phyloP scores from a whole-genome alignment of 2,329 filamentous ascomycete species.

The Fusarium kyushuense region DNA sequence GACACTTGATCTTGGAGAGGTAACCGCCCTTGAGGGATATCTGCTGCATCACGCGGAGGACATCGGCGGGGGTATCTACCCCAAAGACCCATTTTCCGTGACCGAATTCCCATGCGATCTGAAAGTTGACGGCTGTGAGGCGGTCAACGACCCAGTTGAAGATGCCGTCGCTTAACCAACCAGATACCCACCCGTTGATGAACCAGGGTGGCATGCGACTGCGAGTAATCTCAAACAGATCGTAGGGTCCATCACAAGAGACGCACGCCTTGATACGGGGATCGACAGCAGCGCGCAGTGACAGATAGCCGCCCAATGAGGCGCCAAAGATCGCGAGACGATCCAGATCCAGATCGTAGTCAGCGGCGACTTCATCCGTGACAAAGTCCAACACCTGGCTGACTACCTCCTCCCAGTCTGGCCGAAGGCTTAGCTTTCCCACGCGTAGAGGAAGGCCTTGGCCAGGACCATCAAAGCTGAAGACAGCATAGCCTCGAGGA shows the following conservation, averaged over 20 bases:
- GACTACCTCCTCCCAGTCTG: conserved; percentile 55
- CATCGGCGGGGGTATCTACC: conserved; percentile 42
- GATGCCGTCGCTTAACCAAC: conserved; percentile 44
- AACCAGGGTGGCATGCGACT: conserved; percentile 45
- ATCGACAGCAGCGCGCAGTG: conserved; percentile 58
- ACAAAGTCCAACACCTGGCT: conserved; percentile 51
- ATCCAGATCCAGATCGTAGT: conserved; percentile 52
- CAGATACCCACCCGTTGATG: conserved; percentile 33
- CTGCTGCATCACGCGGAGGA: conserved; percentile 43
- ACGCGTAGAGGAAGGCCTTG: conserved; percentile 55
- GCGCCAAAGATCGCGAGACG: conserved; percentile 55
- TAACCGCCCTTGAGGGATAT: conserved; percentile 37
- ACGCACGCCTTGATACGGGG: conserved; percentile 59
- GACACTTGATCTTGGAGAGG: conserved; percentile 44
- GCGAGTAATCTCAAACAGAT: conserved; percentile 45
- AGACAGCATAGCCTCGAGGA: conserved; percentile 56
- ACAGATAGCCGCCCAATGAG: conserved; percentile 60
- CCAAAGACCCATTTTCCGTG: conserved; percentile 45
- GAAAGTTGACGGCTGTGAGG: conserved; percentile 42
- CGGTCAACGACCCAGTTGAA: conserved; percentile 45
- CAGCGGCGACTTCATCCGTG: conserved; percentile 25
- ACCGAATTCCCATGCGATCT: conserved; percentile 49
- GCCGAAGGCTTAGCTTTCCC: conserved; percentile 48
- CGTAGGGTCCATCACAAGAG: conserved; percentile 47
- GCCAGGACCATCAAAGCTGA: conserved; percentile 61